These are phyloP conservation scores for Globisporangium nodosum DNA, from an alignment of 352 stramenopile genomes.

Conservation along the genomic window DNA sequence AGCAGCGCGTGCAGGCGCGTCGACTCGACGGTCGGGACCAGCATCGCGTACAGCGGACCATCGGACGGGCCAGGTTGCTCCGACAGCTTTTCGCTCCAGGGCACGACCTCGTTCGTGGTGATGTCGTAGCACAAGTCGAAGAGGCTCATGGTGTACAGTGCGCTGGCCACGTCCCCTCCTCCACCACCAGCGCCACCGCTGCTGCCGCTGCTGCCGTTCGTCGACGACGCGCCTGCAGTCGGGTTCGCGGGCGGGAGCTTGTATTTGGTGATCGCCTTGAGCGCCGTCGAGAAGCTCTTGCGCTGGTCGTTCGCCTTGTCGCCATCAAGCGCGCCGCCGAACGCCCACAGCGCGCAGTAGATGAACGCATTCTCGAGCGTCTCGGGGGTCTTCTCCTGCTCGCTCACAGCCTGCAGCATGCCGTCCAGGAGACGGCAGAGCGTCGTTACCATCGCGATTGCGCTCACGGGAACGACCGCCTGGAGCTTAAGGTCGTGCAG, in stretches of 20 bases:
- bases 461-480: constrained; percentile 43
- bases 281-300: constrained; percentile 44
- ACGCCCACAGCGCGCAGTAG: constrained; percentile 94
- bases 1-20: constrained; percentile 62
- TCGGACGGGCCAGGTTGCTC: constrained; percentile 25
- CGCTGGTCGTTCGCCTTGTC: constrained; percentile 71
- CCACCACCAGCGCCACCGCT: too few relatives aligned
- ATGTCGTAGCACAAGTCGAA: constrained; percentile 84
- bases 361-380: constrained; percentile 94
- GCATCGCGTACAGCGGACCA: constrained; percentile 48
- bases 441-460: constrained; percentile 80
- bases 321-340: constrained; percentile 90
- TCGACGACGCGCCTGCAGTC: too few relatives aligned
- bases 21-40: constrained; percentile 77
- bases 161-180: background rate
- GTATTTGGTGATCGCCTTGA: constrained; percentile 74
- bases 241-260: constrained; percentile 26
- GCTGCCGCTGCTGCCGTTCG: background rate
- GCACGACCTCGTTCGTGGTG: constrained; percentile 63
- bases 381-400: constrained; percentile 81
- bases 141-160: constrained; percentile 21
- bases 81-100: constrained; percentile 71
- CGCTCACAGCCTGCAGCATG: constrained; percentile 65
- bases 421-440: constrained; percentile 94
- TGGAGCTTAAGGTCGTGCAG: constrained; percentile 63